These are phyloP conservation scores for Pseudogymnoascus sp. DNA, from an alignment of 2,329 filamentous ascomycete genomes.

Conservation along the genomic window DNA sequence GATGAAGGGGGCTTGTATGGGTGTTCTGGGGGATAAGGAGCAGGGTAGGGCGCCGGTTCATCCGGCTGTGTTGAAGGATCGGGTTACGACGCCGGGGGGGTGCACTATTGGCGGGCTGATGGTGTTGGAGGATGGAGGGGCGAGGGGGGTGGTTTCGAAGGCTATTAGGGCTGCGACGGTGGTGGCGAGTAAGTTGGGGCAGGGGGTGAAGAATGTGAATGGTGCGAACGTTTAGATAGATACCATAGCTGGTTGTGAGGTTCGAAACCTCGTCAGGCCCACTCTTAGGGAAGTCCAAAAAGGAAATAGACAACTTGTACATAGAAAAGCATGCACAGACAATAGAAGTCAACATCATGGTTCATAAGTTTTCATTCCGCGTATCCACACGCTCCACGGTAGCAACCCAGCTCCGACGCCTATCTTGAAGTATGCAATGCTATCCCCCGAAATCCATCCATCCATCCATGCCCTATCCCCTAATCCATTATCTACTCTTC, in stretches of 20 bases:
- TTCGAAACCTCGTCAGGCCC: neutral
- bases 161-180: conserved; percentile 64
- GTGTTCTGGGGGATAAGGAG: conserved; percentile 46
- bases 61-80: conserved; percentile 64
- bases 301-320: neutral
- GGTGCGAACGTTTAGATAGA: neutral
- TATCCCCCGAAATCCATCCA: neutral
- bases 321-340: neutral
- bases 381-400: neutral
- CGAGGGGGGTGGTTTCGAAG: conserved; percentile 57
- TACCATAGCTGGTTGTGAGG: neutral
- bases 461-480: conserved; percentile 5
- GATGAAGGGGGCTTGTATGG: conserved; percentile 62
- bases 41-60: conserved; percentile 49
- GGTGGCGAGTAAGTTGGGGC: conserved; percentile 57
- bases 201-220: conserved; percentile 30
- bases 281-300: neutral
- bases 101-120: conserved; percentile 69
- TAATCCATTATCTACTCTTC: neutral
- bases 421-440: neutral
- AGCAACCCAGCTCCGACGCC: neutral
- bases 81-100: conserved; percentile 68
- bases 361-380: neutral
- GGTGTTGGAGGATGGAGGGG: conserved; percentile 63
- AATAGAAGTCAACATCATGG: neutral